phyloP scores from a whole-genome alignment of 176 grass and related monocot species.

The Pontederia paniculata region DNA sequence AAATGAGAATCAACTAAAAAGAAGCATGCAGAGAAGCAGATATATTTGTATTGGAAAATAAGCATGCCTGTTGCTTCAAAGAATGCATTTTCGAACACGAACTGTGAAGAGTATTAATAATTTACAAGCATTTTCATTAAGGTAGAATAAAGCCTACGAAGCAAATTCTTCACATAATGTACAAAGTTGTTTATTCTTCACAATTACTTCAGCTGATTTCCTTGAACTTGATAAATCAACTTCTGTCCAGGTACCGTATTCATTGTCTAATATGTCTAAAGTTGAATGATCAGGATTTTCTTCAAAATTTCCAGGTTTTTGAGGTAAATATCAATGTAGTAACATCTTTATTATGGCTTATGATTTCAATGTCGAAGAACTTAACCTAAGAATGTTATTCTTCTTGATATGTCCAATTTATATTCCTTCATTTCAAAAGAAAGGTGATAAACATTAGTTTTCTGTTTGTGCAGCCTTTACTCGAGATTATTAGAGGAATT shows the following conservation, averaged over 20 bases:
- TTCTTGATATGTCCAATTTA: not conserved
- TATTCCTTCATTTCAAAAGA: not conserved
- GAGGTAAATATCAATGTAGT: constrained; percentile 39
- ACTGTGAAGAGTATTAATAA: constrained; percentile 14
- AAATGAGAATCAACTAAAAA: too few relatives aligned
- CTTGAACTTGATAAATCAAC: too few relatives aligned
- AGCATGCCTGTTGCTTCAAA: constrained; percentile 18
- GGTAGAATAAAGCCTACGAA: constrained; percentile 17
- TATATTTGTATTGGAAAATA: not conserved
- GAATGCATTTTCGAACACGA: constrained; percentile 17
- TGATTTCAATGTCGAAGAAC: too few relatives aligned
- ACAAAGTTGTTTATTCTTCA: constrained; percentile 27
- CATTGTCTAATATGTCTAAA: constrained; percentile 84
- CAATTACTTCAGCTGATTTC: constrained; percentile 2
- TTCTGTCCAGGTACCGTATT: constrained; percentile 68
- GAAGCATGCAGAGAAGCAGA: too few relatives aligned
- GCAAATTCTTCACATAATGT: constrained; percentile 19
- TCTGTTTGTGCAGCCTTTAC: constrained; percentile 46
- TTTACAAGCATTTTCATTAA: constrained; percentile 7
- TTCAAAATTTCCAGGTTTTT: constrained; percentile 27
- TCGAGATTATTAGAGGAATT: constrained; percentile 43
- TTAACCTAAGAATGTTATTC: too few relatives aligned
- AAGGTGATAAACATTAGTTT: not conserved
- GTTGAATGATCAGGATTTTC: constrained; percentile 51
- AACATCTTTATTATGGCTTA: constrained; percentile 5